Conservation (phyloP, 192 early-diverging fungal species). For the Diversispora eburnea region DNA sequence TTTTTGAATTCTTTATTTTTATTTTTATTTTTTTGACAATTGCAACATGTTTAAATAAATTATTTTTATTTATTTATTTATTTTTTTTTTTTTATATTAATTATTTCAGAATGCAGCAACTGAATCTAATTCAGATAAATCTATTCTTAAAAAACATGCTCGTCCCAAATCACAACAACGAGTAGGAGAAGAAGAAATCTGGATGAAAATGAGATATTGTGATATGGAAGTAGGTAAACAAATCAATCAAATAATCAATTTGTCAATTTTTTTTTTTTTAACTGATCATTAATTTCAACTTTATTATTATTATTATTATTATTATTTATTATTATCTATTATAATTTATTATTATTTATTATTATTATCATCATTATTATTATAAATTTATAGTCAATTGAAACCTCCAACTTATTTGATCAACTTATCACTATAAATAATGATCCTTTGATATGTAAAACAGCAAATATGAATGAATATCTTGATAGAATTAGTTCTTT, state of each 20-base stretch:
- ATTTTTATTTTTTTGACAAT: too few relatives aligned
- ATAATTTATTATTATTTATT: too few relatives aligned
- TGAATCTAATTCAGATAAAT: conserved; percentile 59
- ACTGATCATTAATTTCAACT: neutral
- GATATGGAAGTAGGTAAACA: conserved; percentile 46
- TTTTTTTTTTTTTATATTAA: neutral
- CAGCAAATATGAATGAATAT: conserved; percentile 6
- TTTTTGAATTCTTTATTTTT: too few relatives aligned
- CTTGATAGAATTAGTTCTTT: conserved; percentile 1
- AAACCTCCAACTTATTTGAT: neutral
- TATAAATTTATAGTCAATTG: neutral
- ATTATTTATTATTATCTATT: too few relatives aligned
- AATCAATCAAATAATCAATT: neutral
- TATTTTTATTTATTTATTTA: neutral
- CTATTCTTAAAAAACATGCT: conserved; percentile 53
- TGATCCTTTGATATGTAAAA: neutral
- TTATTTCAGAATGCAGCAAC: conserved; percentile 51
- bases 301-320: neutral
- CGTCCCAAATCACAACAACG: conserved; percentile 57
- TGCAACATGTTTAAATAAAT: too few relatives aligned
- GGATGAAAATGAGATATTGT: conserved; percentile 65
- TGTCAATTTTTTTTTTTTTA: neutral
- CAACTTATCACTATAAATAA: neutral
- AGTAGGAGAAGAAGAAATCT: conserved; percentile 68
- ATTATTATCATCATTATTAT: neutral